Percentiles rank a stretch among this genome's conserved stretches.
phyloP scores from a whole-genome alignment of 2,329 filamentous ascomycete species.

The Botryotinia globosa region DNA sequence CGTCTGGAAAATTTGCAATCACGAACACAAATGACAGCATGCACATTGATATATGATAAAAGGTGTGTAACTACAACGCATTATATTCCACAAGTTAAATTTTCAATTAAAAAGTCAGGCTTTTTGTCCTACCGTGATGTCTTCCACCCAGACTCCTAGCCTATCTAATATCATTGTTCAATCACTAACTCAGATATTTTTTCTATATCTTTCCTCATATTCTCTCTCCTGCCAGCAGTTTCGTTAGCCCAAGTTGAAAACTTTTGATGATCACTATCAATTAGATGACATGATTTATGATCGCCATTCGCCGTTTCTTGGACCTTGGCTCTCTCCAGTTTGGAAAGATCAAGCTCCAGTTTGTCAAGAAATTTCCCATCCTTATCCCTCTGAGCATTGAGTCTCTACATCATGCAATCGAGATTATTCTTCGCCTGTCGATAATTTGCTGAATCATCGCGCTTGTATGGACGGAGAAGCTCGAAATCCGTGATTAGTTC shows the following conservation, averaged over 20 bases:
- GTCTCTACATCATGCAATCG: not conserved
- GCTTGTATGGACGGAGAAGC: not conserved
- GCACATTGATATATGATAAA: too few species aligned
- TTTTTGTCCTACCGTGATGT: not conserved
- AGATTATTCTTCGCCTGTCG: not conserved
- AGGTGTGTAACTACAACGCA: not conserved
- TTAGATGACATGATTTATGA: too few species aligned
- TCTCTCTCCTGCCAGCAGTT: too few species aligned
- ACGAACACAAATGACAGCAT: not conserved
- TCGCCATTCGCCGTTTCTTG: fast-evolving
- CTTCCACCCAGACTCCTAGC: not conserved
- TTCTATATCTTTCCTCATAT: not conserved
- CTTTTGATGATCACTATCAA: too few species aligned
- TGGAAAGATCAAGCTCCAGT: too few species aligned
- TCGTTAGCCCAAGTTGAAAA: too few species aligned
- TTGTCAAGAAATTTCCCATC: too few species aligned
- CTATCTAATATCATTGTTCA: too few species aligned
- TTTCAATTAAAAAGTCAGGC: not conserved
- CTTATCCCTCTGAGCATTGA: too few species aligned
- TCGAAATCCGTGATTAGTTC: not conserved
- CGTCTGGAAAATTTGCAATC: not conserved
- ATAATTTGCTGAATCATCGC: too few species aligned
- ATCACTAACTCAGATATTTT: not conserved
- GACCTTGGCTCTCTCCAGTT: not conserved
- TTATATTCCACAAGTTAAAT: not conserved